phyloP scores from a whole-genome alignment of 2,329 filamentous ascomycete species.

The Zelopaecilomyces penicillatus region DNA sequence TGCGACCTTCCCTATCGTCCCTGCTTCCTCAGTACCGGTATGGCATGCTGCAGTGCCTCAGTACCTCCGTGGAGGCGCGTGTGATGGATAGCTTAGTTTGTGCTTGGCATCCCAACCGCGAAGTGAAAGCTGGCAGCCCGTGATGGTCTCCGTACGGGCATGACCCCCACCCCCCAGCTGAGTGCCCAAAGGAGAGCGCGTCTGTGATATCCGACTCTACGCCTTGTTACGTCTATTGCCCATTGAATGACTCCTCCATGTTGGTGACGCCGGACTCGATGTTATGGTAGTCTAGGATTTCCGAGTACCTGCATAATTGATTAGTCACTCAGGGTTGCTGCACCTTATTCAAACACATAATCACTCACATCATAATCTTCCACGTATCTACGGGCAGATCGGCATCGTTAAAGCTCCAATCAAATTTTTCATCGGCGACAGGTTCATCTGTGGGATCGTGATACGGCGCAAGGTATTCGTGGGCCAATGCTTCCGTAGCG shows the following conservation, averaged over 20 bases:
- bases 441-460: slow-evolving; percentile 97
- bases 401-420: slow-evolving; percentile 99
- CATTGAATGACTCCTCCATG: slow-evolving; percentile 32
- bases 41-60: not conserved
- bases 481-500: slow-evolving; percentile 74
- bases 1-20: slow-evolving; percentile 3
- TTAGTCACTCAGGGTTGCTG: not conserved
- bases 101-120: too few species aligned
- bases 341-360: not conserved
- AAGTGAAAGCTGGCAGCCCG: too few species aligned
- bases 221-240: slow-evolving; percentile 20
- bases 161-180: too few species aligned
- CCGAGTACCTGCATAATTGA: slow-evolving; percentile 68
- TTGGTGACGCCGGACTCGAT: slow-evolving; percentile 50
- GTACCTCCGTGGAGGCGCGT: not conserved
- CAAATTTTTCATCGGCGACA: slow-evolving; percentile 92
- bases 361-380: slow-evolving; percentile 98
- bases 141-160: too few species aligned
- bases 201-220: not conserved
- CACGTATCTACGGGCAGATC: slow-evolving; percentile 97
- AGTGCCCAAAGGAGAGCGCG: too few species aligned
- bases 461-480: slow-evolving; percentile 92
- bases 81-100: not conserved
- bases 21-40: slow-evolving; percentile 22
- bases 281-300: slow-evolving; percentile 98